Evolutionary conservation across 148 eudicot species (phyloP).

Genomic region (Fallopia convolvulus): DNA sequence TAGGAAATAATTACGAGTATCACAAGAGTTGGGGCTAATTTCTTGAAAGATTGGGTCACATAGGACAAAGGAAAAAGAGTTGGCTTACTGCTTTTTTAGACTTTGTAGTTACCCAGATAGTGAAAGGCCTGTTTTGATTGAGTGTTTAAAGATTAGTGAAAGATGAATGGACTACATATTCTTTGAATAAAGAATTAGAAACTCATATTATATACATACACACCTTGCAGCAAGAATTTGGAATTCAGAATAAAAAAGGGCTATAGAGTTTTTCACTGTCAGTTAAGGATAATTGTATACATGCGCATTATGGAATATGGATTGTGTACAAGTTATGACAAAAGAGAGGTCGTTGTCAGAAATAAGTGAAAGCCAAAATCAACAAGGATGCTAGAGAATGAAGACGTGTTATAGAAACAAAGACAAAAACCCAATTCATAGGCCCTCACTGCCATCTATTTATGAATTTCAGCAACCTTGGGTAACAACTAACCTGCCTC

Average conservation of each 20-base stretch:
- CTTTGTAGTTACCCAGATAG: neutral
- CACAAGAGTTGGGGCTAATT: neutral
- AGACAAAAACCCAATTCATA: neutral
- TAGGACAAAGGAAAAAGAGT: neutral
- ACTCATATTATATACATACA: neutral
- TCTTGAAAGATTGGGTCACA: neutral
- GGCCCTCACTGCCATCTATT: neutral
- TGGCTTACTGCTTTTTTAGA: neutral
- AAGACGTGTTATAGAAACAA: neutral
- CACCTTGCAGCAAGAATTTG: neutral
- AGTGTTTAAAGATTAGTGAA: too few relatives aligned
- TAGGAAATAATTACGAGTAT: neutral
- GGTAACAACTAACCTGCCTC: constrained; percentile 2
- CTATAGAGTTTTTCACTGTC: neutral
- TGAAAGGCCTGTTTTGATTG: neutral
- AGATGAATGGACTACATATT: neutral
- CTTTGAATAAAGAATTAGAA: neutral
- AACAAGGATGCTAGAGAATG: neutral
- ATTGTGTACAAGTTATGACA: neutral
- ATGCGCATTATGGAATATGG: neutral
- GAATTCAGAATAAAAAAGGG: neutral
- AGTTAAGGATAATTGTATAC: neutral
- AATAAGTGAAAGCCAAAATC: neutral
- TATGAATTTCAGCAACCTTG: neutral
- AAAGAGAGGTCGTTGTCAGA: neutral